Evolutionary conservation across 805 yeast species (phyloP).

Genomic region (Candida awuae): DNA sequence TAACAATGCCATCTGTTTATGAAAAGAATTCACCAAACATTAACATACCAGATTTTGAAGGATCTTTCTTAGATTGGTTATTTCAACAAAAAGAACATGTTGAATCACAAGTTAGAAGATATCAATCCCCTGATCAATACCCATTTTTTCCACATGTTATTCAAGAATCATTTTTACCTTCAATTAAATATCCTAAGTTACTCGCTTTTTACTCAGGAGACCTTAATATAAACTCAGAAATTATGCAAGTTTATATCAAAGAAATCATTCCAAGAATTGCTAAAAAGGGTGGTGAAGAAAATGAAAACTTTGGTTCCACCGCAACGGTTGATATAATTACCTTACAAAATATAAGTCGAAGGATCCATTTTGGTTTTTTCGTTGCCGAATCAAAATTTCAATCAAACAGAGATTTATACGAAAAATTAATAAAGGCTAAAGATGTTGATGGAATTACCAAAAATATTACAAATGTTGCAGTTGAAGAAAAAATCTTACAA

Average conservation of each 20-base stretch:
- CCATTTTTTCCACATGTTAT: constrained; percentile 75
- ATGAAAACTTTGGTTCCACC: constrained; percentile 83
- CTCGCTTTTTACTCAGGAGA: constrained; percentile 69
- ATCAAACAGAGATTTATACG: constrained; percentile 55
- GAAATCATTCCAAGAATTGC: constrained; percentile 72
- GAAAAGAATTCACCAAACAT: constrained; percentile 36
- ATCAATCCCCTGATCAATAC: constrained; percentile 88
- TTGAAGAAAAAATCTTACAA: constrained; percentile 74
- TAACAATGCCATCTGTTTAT: constrained; percentile 68
- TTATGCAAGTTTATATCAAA: constrained; percentile 58
- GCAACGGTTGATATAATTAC: constrained; percentile 79
- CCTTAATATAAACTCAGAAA: constrained; percentile 65
- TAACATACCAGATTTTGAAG: constrained; percentile 56
- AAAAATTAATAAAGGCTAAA: constrained; percentile 50
- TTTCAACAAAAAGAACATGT: constrained; percentile 64
- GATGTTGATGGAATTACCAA: constrained; percentile 69
- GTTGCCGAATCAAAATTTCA: constrained; percentile 93
- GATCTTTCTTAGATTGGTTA: constrained; percentile 84
- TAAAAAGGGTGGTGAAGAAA: constrained; percentile 60
- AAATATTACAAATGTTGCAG: constrained; percentile 80
- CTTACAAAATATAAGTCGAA: constrained; percentile 78
- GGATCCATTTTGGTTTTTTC: constrained; percentile 95
- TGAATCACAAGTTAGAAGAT: constrained; percentile 79
- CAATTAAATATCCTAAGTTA: constrained; percentile 68
- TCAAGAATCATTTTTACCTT: constrained; percentile 65